Evolutionary conservation across 2,329 filamentous ascomycete genomes (phyloP), one percentile per base, ranked within the genome.

Genomic region (Cladobotryum protrusum): DNA sequence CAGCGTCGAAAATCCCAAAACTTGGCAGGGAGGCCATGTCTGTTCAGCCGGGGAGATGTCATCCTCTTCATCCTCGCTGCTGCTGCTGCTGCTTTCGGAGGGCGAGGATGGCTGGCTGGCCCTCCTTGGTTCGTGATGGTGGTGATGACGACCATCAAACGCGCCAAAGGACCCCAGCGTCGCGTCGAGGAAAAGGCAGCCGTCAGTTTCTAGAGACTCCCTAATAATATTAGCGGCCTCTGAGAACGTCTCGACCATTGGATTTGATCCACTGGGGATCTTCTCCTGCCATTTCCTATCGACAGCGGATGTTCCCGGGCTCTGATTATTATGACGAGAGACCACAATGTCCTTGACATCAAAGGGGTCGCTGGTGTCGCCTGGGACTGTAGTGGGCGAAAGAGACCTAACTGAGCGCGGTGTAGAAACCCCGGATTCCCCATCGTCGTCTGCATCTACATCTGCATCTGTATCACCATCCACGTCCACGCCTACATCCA

Each of bases 191-290:
- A 63, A 63, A 2, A 64, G 36, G 17, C 63, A 63, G 1, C 72
- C 72, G 13, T 72, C 68, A 0, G 68, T 63, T 14, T 71, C 67
- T 2, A 76, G 59, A 0, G 71, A 68, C 33, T 73, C 63, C 1
- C 69, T 59, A 9, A 77, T 63, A 1, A 76, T 63, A 17, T 66
- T 67, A 13, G 74, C 70, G 5, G 74, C 75, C 18, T 70, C 50
- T 13, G 47, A 52, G 35, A 52, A 52, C 6, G 50, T 52, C 29
- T 52, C 50, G 4, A 50, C 33, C 15, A 46, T 37, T 12, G 50
- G 50, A 37, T 52, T 52, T 5, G 50, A 44, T 1, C 50, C 47
- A n/a, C 43, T 44, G 3, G 41, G 43, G 19, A 52, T 45, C 15
- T 13, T 43, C 17, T 52, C 50, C 14, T 35, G 39, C 50, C 50